phyloP scores from a whole-genome alignment of 2,329 filamentous ascomycete genomes.

The Calonectria hongkongensis region DNA sequence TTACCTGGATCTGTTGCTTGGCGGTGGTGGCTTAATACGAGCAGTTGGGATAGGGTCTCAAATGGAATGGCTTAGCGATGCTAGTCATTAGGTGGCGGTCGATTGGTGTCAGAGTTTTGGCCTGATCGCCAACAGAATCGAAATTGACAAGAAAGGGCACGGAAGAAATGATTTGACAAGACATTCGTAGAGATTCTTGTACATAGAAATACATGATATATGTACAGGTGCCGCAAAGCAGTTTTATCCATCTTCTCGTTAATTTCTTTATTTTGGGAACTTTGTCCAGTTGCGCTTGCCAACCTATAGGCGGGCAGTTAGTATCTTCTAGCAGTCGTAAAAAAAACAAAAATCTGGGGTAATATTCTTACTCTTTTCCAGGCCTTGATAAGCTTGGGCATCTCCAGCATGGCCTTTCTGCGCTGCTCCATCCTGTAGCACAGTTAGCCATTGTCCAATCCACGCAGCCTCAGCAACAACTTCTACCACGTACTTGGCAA shows the following conservation, averaged over 20 bases:
- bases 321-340: constrained; percentile 43
- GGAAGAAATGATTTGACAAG: constrained; percentile 37
- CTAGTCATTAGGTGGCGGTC: not conserved
- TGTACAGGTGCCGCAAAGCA: constrained; percentile 55
- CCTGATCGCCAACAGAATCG: not conserved
- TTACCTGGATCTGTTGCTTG: not conserved
- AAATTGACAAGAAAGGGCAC: not conserved
- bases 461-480: not conserved
- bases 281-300: constrained; percentile 74
- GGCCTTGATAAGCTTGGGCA: constrained; percentile 92
- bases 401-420: constrained; percentile 93
- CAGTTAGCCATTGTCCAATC: constrained; percentile 44
- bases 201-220: constrained; percentile 60
- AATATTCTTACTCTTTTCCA: constrained; percentile 86
- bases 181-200: constrained; percentile 48
- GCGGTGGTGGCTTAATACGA: not conserved
- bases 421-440: constrained; percentile 84
- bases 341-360: not conserved
- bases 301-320: constrained; percentile 65
- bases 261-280: constrained; percentile 71
- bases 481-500: constrained; percentile 76
- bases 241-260: constrained; percentile 44
- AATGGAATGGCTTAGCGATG: not conserved
- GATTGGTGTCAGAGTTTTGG: not conserved
- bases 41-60: not conserved